Percentiles rank a stretch among this genome's conserved stretches.
phyloP scores from a whole-genome alignment of 2,329 filamentous ascomycete genomes.

The Beauveria pseudobassiana region DNA sequence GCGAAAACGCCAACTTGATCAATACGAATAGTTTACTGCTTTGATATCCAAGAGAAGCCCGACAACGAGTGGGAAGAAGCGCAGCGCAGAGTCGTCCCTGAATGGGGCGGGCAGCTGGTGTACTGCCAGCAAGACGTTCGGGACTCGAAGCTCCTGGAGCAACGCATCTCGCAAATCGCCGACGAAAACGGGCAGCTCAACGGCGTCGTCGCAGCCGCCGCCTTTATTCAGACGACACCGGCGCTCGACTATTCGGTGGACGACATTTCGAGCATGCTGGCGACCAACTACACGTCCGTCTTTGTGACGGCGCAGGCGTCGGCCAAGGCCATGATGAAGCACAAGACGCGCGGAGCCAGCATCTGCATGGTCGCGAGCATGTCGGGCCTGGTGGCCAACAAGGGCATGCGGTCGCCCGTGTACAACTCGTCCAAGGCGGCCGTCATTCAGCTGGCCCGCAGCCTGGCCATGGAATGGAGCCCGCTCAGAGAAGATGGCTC shows the following conservation, averaged over 20 bases:
- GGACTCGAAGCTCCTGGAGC: constrained; percentile 51
- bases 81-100: constrained; percentile 51
- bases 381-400: constrained; percentile 42
- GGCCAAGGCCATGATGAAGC: constrained; percentile 53
- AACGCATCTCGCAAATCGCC: constrained; percentile 51
- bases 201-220: constrained; percentile 62
- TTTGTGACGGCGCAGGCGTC: constrained; percentile 63
- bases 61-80: constrained; percentile 52
- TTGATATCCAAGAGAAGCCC: constrained; percentile 45
- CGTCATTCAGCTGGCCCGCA: constrained; percentile 54
- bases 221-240: constrained; percentile 59
- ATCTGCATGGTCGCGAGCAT: constrained; percentile 52
- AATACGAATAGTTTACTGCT: constrained; percentile 41
- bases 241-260: constrained; percentile 58
- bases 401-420: constrained; percentile 58
- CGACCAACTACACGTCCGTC: constrained; percentile 63
- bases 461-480: constrained; percentile 58
- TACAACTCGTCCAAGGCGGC: constrained; percentile 63
- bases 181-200: constrained; percentile 55
- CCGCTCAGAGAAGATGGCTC: constrained; percentile 27
- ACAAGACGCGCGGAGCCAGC: constrained; percentile 40
- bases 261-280: constrained; percentile 54
- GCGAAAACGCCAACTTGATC: not conserved
- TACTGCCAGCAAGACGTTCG: constrained; percentile 64
- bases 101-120: constrained; percentile 55